These are phyloP conservation scores for Annulohypoxylon stygium DNA, from an alignment of 495 filamentous ascomycete species.

Conservation along the genomic window DNA sequence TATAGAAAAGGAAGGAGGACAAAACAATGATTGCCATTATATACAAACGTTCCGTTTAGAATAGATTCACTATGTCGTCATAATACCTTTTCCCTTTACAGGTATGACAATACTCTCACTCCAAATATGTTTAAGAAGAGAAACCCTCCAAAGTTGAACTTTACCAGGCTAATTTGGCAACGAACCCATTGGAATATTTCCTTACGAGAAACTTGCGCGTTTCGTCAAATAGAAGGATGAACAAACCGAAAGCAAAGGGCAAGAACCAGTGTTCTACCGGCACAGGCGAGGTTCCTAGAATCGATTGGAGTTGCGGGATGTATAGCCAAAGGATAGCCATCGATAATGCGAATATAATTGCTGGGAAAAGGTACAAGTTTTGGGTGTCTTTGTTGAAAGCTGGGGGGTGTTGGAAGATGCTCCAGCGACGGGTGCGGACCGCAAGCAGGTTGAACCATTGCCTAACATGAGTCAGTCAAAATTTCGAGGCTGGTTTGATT, in stretches of 20 bases:
- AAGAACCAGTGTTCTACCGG: constrained; percentile 76
- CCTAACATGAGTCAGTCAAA: constrained; percentile 44
- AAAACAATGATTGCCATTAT: no score
- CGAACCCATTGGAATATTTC: constrained; percentile 60
- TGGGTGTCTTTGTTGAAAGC: constrained; percentile 67
- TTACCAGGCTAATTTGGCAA: constrained; percentile 67
- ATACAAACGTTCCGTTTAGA: no score
- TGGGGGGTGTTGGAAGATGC: constrained; percentile 75
- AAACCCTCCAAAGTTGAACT: not conserved
- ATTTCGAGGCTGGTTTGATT: not conserved
- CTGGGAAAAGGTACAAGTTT: constrained; percentile 74
- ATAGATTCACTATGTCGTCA: no score
- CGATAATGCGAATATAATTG: constrained; percentile 70
- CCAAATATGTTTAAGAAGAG: no score
- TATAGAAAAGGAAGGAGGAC: no score
- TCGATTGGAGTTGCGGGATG: constrained; percentile 67
- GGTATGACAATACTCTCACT: no score
- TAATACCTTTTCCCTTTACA: no score
- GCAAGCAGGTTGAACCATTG: constrained; percentile 79
- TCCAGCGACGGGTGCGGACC: constrained; percentile 72
- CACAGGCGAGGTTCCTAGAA: constrained; percentile 66
- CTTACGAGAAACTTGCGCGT: constrained; percentile 66
- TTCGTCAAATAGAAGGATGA: constrained; percentile 70
- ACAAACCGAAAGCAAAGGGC: constrained; percentile 72
- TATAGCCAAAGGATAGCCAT: constrained; percentile 76